Base-by-base conservation (phyloP, 108 stramenopile genomes). In the Discostella stelligeroides region DNA sequence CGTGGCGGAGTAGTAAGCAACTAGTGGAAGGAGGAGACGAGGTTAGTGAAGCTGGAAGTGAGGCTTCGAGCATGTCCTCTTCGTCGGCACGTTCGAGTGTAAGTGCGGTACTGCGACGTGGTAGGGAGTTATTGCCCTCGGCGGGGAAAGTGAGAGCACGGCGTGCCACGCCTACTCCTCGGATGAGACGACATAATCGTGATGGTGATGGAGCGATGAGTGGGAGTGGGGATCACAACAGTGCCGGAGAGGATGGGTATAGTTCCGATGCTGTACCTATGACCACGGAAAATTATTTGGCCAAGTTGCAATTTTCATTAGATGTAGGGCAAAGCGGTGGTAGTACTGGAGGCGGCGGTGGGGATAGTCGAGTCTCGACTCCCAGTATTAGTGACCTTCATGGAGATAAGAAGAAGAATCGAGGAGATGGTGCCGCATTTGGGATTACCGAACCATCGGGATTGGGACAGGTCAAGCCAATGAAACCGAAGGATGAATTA, bases 401-500 rank as follows among this genome's bases (percentile, higher is more conserved):
- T n/a, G 53, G 45, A 1, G 69, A 70, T 18, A 70, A 66, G 48
- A 70, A 66, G 48, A 73, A 65, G 27, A 70, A 67, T 41, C 39
- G 46, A 24, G 75, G 60, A 11, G 46, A 57, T 43, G 63, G 61
- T 4, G 25, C 68, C 13, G 25, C 66, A 1, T 51, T 64, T 47
- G 59, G 55, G 39, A 60, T 65, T 21, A 57, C 42, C 14, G 34
- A 56, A 7, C 34, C 55, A 29, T 46, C 65, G 21, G 65, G 40
- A 11, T 23, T 76, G 13, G 75, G 80, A 28, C 61, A 75, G 42
- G 77, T 73, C 1, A 76, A 84, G 48, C 82, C 81, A 14, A 73
- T 86, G 72, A 82, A 82, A 79, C 88, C 92, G 13, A 94, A 91
- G 62, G 92, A 93, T 65, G 92, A 93, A 61, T 58, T 93, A 30